Base-by-base conservation (phyloP, 192 early-diverging fungal species). In the Tieghemiomyces parasiticus region DNA sequence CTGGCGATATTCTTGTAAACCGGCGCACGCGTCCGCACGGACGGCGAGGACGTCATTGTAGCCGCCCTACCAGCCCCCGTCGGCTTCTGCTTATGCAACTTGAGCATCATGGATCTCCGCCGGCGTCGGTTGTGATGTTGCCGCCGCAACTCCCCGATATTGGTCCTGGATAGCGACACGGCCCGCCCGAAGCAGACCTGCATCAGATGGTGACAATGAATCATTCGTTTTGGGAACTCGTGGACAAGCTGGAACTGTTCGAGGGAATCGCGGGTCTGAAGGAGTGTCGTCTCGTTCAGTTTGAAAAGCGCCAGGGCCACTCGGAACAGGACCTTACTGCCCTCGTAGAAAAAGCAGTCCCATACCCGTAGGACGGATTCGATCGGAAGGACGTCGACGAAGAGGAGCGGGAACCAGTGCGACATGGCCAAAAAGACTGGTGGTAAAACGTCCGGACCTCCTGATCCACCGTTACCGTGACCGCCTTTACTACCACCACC, bases 361-460 rank as follows among this genome's bases (percentile, higher is more conserved):
- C 89, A 91, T 13, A 89, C 79, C 31, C 89, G 76, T 0, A 91
- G 65, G 16, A 82, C 78, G 22, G 87, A 81, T 72, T 84, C 87
- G 25, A 78, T 72, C 0, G 90, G 90, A 25, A 89, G 67, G 51
- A 86, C 78, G 62, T 85, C 84, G 56, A 89, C 82, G 61, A 85
- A 92, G 2, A 90, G 67, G 0, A 86, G 86, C 63, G 87, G 67
- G 62, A 90, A 87, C 90, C 90, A 92, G 51, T 80, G 86, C 35
- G 83, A 88, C 1, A 86, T 89, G 14, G 87, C 83, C 60, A 90
- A 70, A 22, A 75, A 81, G 51, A 90, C 75, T 13, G 78, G 78
- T 3, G 88, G 81, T 74, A 83, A 66, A 10, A 72, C 70, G 3
- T 68, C 59, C 14, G 78, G 74, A 2, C 70, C 69, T n/a, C n/a